Conservation (phyloP, 1,284 basidiomycete genomes). For the Garcileccinum viscosum region DNA sequence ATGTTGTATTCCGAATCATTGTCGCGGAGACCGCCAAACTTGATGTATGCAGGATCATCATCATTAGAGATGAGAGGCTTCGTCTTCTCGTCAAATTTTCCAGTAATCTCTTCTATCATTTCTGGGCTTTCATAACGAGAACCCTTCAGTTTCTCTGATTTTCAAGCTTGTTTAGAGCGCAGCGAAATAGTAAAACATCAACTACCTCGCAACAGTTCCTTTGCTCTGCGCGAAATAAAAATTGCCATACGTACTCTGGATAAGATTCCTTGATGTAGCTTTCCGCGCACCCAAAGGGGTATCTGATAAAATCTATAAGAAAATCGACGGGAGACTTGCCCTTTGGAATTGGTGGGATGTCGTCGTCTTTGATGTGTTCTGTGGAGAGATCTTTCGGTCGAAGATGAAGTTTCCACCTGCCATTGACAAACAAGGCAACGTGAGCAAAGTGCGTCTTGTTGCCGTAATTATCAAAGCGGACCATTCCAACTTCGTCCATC, state of each 20-base stretch:
- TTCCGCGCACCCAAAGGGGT: conserved; percentile 51
- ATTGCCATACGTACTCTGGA: conserved; percentile 29
- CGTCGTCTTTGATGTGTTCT: conserved; percentile 25
- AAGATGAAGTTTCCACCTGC: conserved; percentile 61
- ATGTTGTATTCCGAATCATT: conserved; percentile 43
- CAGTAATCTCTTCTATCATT: conserved; percentile 40
- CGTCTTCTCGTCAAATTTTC: conserved; percentile 45
- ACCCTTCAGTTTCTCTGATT: conserved; percentile 17
- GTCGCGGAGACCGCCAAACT: conserved; percentile 43
- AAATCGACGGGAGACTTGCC: conserved; percentile 50
- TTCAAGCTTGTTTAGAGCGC: not conserved
- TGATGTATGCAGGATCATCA: conserved; percentile 42
- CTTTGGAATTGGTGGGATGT: conserved; percentile 50
- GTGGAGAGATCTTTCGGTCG: conserved; percentile 42
- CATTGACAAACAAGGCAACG: conserved; percentile 43
- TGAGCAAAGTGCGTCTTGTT: conserved; percentile 42
- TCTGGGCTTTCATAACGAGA: conserved; percentile 22
- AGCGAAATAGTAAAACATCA: not conserved
- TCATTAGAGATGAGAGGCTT: conserved; percentile 43
- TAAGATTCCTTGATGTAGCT: conserved; percentile 55
- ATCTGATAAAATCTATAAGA: conserved; percentile 56
- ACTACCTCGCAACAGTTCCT: conserved; percentile 41
- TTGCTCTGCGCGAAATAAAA: conserved; percentile 49
- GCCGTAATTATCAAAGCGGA: conserved; percentile 32
- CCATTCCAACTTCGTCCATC: conserved; percentile 53